These are phyloP conservation scores for Persicaria maculosa DNA, from an alignment of 148 eudicot genomes.

Conservation along the genomic window DNA sequence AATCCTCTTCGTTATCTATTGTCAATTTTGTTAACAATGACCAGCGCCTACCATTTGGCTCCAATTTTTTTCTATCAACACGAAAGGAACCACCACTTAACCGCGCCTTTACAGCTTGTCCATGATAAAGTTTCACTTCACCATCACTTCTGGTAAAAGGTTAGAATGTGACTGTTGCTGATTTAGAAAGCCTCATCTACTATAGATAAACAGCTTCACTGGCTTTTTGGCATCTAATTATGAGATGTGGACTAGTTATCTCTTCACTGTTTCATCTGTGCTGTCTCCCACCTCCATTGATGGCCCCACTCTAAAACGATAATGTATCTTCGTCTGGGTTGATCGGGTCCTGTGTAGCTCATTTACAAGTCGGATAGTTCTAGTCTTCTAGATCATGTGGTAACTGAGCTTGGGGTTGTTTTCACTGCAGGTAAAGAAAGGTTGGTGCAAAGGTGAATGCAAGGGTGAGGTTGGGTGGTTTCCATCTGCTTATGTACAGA, in stretches of 20 bases:
- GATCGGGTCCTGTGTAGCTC: no score
- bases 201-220: background rate
- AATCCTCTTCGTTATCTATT: background rate
- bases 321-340: background rate
- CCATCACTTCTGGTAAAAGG: background rate
- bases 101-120: background rate
- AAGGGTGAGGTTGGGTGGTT: slow-evolving; percentile 70
- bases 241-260: background rate
- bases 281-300: background rate
- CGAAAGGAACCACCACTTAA: no score
- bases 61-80: no score
- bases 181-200: background rate
- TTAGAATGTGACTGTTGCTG: slow-evolving; percentile 4
- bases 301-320: background rate
- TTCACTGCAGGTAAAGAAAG: slow-evolving; percentile 20
- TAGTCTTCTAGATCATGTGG: background rate
- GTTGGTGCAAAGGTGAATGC: slow-evolving; percentile 88
- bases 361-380: no score
- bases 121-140: background rate
- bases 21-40: no score
- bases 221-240: slow-evolving; percentile 2
- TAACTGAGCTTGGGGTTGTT: background rate
- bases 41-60: no score
- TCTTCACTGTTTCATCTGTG: background rate
- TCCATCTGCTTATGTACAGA: slow-evolving; percentile 70